phyloP scores from a whole-genome alignment of 306 rosid species.

The Fagus crenata region DNA sequence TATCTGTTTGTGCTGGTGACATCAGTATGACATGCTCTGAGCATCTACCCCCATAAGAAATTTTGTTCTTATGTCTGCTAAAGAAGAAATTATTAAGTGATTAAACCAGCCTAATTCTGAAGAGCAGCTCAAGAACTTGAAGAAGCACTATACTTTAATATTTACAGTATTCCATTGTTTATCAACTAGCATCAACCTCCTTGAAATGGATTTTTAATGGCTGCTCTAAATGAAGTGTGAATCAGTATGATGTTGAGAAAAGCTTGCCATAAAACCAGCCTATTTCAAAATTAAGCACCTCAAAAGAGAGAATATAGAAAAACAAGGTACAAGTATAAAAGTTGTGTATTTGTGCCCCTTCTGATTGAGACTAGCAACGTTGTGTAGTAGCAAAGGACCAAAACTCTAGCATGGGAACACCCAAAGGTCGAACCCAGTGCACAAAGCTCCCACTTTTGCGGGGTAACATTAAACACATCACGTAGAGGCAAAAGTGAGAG shows the following conservation, averaged over 20 bases:
- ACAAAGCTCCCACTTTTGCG: no score
- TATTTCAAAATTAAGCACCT: not conserved
- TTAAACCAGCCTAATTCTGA: not conserved
- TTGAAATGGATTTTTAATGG: not conserved
- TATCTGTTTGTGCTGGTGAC: not conserved
- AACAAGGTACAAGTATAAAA: not conserved
- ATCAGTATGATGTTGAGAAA: not conserved
- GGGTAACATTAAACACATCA: not conserved
- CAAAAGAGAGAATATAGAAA: no score
- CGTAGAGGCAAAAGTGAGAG: not conserved
- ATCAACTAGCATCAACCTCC: not conserved
- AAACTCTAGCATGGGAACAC: not conserved
- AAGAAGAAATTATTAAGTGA: not conserved
- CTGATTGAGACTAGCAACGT: not conserved
- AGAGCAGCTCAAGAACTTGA: not conserved
- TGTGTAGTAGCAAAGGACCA: not conserved
- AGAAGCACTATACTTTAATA: not conserved
- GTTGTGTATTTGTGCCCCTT: not conserved
- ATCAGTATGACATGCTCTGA: not conserved
- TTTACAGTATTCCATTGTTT: no score
- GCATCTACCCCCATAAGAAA: not conserved
- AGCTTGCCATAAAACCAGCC: not conserved
- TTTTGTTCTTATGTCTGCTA: not conserved
- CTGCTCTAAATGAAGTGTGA: not conserved
- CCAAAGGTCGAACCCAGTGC: no score